These are phyloP conservation scores for Pythium rishiriense DNA, from an alignment of 352 stramenopile genomes.

Conservation along the genomic window DNA sequence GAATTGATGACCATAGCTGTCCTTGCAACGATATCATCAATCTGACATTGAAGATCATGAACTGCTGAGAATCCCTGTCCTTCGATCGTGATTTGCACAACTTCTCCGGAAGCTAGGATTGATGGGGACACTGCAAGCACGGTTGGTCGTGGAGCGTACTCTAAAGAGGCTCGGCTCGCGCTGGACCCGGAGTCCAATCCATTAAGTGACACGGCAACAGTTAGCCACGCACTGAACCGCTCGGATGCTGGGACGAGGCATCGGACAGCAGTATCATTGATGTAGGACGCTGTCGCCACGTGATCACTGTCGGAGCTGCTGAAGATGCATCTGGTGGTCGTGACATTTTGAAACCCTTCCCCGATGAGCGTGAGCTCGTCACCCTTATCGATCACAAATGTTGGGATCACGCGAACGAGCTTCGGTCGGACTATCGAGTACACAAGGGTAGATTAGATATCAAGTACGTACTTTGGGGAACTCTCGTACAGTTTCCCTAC, in stretches of 20 bases:
- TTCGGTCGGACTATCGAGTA: conserved; percentile 10
- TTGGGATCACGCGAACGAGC: background rate
- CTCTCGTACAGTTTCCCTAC: conserved; percentile 2
- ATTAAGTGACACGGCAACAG: conserved; percentile 19
- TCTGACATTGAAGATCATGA: conserved; percentile 12
- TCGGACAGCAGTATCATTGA: conserved; percentile 32
- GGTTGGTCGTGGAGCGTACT: conserved; percentile 10
- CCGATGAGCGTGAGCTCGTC: conserved; percentile 34
- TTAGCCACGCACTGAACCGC: conserved; percentile 14
- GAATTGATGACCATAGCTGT: conserved; percentile 5
- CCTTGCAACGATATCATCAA: background rate
- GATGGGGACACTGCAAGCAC: background rate
- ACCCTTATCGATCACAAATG: conserved; percentile 11
- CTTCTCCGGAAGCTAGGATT: background rate
- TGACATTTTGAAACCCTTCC: conserved; percentile 37
- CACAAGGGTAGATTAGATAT: background rate
- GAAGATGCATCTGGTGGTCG: conserved; percentile 42
- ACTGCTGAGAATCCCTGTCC: conserved; percentile 10
- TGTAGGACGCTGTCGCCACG: conserved; percentile 30
- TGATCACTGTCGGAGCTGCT: conserved; percentile 15
- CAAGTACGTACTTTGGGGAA: background rate
- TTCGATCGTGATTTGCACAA: background rate
- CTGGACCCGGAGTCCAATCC: background rate
- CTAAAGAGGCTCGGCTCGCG: background rate
- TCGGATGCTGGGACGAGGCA: conserved; percentile 34